Conservation (phyloP, 371 early-diverging fungal genomes). For the Haplosporangium sp. region DNA sequence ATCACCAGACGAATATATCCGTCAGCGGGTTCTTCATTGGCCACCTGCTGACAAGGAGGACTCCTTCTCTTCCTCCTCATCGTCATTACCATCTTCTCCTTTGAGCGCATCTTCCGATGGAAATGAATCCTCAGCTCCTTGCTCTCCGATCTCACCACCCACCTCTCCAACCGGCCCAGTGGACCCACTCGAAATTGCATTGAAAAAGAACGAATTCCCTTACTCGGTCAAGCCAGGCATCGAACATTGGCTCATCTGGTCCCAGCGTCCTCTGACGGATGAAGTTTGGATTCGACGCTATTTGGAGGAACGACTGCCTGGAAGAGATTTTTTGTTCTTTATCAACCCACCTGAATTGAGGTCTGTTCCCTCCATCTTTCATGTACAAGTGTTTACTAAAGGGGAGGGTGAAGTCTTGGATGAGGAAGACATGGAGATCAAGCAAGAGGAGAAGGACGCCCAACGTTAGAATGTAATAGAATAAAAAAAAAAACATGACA, state of each 20-base stretch:
- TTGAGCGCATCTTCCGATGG: slow-evolving; percentile 21
- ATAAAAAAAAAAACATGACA: background rate
- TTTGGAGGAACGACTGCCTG: slow-evolving; percentile 49
- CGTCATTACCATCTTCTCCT: background rate
- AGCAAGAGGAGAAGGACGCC: slow-evolving; percentile 26
- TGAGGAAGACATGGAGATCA: slow-evolving; percentile 47
- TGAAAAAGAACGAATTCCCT: slow-evolving; percentile 53
- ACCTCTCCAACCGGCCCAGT: slow-evolving; percentile 46
- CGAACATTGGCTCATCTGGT: slow-evolving; percentile 56
- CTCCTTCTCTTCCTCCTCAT: background rate
- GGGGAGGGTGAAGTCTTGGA: slow-evolving; percentile 52
- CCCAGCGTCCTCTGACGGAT: slow-evolving; percentile 33
- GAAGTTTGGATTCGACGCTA: slow-evolving; percentile 47
- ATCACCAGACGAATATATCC: slow-evolving; percentile 50
- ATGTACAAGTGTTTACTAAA: slow-evolving; percentile 52
- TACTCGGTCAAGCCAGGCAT: slow-evolving; percentile 50
- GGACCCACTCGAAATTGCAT: slow-evolving; percentile 38
- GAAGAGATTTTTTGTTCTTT: slow-evolving; percentile 49
- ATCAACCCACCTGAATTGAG: slow-evolving; percentile 47
- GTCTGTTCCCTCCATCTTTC: slow-evolving; percentile 43
- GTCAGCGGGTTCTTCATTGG: slow-evolving; percentile 50
- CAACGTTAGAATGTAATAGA: too few relatives aligned
- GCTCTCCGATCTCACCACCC: slow-evolving; percentile 20
- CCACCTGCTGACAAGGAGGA: slow-evolving; percentile 28
- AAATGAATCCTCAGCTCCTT: slow-evolving; percentile 34